Percentiles rank a stretch among this genome's conserved stretches.
Evolutionary conservation across 1,139 yeast species (phyloP).

Genomic region (Trichomonascaceae sp.): DNA sequence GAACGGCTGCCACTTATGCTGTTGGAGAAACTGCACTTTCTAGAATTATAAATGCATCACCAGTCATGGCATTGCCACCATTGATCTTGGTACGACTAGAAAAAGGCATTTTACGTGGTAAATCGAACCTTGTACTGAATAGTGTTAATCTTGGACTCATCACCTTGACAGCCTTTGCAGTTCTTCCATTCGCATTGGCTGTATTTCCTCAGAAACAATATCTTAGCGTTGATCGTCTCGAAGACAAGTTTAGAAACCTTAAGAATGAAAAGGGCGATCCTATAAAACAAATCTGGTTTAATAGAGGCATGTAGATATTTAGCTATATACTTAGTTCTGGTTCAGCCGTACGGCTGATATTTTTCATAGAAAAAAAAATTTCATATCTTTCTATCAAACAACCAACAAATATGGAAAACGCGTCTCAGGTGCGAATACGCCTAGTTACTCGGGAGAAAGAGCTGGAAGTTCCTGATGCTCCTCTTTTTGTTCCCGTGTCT

Average conservation of each 20-base stretch:
- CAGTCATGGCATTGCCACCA: conserved; percentile 95
- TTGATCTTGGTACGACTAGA: conserved; percentile 72
- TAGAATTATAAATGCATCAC: conserved; percentile 92
- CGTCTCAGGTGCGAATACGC: conserved; percentile 58
- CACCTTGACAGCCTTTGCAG: conserved; percentile 76
- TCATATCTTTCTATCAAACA: not conserved
- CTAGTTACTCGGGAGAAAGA: conserved; percentile 86
- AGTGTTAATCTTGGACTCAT: conserved; percentile 76
- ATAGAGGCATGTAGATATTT: conserved; percentile 69
- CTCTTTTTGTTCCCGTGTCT: conserved; percentile 72
- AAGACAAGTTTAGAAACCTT: conserved; percentile 53
- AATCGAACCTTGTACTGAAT: conserved; percentile 46
- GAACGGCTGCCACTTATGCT: conserved; percentile 81
- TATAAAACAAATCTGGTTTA: conserved; percentile 65
- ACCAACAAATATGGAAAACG: conserved; percentile 5
- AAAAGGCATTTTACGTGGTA: conserved; percentile 56
- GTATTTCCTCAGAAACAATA: conserved; percentile 85
- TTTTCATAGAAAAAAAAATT: not conserved
- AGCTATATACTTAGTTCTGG: not conserved
- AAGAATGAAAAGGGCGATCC: conserved; percentile 59
- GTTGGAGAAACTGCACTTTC: conserved; percentile 97
- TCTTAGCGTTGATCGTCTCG: conserved; percentile 54
- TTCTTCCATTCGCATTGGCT: conserved; percentile 89
- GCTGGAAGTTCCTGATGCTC: conserved; percentile 70
- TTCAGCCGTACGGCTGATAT: conserved; percentile 4